Evolutionary conservation across 2,329 filamentous ascomycete species (phyloP), one percentile per base, ranked within the genome.

Genomic region (Ophiostoma sp.): DNA sequence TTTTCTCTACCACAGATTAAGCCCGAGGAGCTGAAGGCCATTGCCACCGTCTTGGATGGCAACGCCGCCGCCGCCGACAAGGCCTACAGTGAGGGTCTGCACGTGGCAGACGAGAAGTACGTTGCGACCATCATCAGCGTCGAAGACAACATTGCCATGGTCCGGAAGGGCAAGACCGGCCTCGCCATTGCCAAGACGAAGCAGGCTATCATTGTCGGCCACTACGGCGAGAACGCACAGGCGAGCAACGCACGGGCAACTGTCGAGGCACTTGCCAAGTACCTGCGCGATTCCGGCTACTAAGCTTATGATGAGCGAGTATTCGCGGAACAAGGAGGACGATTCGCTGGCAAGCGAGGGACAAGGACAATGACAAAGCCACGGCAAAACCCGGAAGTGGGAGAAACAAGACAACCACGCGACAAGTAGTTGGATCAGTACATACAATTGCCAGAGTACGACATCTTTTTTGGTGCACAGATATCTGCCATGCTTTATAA

Each of bases 201-300:
- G 76, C 89, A 96, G 81, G 92, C 93, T 74, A 88, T 98, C 78
- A 86, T 99, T 77, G 81, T 99, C 77, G 90, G 87, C 74, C 92
- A 97, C 83, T 92, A 98, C 84, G 84, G 83, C 73, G 92, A 96
- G 78, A 78, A 78, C 71, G 81, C 88, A 74, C 84, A 90, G 78
- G 91, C 90, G 66, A 88, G 91, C 77, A 89, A 89, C 78, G 88
- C 92, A 72, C 88, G 88, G 75, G 86, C 86, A 77, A 91, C 90
- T 65, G 90, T 96, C 73, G 91, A 94, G 82, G 84, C 87, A 75
- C 85, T 99, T 72, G 92, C 87, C 75, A 91, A 96, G 79, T 97
- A 98, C 83, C 87, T 97, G 72, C 88, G 91, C 78, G 85, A 86
- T 75, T 82, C 86, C 72, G 87, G 87, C 72, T 97, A 96, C 84